Conservation (phyloP, 257 asterid species). For the Solanum sitiens region DNA sequence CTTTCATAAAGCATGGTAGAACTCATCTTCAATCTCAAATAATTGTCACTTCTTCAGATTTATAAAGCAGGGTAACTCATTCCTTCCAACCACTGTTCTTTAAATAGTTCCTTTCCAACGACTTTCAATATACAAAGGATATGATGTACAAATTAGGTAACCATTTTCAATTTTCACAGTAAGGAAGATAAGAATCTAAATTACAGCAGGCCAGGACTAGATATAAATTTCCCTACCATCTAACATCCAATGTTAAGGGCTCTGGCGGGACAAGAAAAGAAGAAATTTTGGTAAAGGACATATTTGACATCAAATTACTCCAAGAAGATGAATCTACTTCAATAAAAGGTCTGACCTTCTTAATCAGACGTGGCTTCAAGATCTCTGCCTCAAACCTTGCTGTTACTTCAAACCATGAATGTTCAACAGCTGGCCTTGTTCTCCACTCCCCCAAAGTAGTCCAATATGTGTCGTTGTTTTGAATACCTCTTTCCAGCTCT, state of each 20-base stretch:
- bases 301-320: slow-evolving; percentile 62
- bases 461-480: slow-evolving; percentile 54
- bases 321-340: slow-evolving; percentile 49
- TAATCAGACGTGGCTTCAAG: slow-evolving; percentile 43
- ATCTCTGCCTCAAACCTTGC: slow-evolving; percentile 47
- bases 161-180: neutral
- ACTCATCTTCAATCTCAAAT: neutral
- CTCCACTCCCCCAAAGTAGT: slow-evolving; percentile 71
- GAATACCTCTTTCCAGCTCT: slow-evolving; percentile 51
- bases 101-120: neutral
- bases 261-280: slow-evolving; percentile 58
- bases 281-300: slow-evolving; percentile 71
- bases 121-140: slow-evolving; percentile 5
- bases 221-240: slow-evolving; percentile 44
- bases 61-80: neutral
- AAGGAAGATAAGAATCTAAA: neutral
- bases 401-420: slow-evolving; percentile 44
- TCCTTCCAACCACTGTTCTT: neutral
- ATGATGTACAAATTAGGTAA: slow-evolving; percentile 4
- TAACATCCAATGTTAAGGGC: slow-evolving; percentile 69
- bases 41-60: neutral
- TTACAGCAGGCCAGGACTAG: neutral
- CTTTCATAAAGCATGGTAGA: neutral
- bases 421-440: slow-evolving; percentile 60
- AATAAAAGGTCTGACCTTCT: slow-evolving; percentile 40